Evolutionary conservation across 768 basidiomycete genomes (phyloP), one percentile per base, ranked within the genome.

Genomic region (Cyathus striatus): DNA sequence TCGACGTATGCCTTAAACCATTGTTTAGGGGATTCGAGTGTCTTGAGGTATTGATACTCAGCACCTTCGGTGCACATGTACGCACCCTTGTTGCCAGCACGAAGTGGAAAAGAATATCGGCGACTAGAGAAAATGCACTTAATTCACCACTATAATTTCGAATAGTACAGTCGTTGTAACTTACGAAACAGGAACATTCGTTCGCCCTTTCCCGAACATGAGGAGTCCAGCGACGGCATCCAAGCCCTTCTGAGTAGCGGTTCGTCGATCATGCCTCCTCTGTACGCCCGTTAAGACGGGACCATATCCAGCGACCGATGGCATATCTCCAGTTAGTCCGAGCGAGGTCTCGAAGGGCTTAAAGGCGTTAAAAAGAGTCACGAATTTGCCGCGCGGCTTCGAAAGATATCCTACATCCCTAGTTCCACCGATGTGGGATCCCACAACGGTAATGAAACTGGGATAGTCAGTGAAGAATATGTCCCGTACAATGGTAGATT

Each of bases 1-100:
- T 86, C 75, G 20, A 80, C 76, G 50, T 90, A 83, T 3, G 73
- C 70, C 44, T 74, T 76, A 60, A 92, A 84, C 85, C 89, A 92
- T 45, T 65, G 73, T 52, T 78, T 82, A 0, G 87, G 78, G 7
- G 79, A 75, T 5, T 78, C 73, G 36, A 86, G 51, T 30, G 72
- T 69, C 42, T 81, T 75, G 47, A 89, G 69, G 50, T 83, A 88
- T 14, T 70, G 73, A 58, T 86, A 86, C 47, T 79, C 66, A 22
- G 81, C 83, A 32, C 78, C 70, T 55, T 90, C 89, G 2, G 84
- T 75, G 48, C 77, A 81, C 45, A 91, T 53, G 46, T 79, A 72
- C 1, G 89, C 85, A 23, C 72, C 60, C 49, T 81, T 81, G 62
- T 83, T 83, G 2, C 83, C 81, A 25, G 70, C 72, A 7, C 78